phyloP scores from a whole-genome alignment of 1,284 basidiomycete species.

The Rhodotorula sp. region DNA sequence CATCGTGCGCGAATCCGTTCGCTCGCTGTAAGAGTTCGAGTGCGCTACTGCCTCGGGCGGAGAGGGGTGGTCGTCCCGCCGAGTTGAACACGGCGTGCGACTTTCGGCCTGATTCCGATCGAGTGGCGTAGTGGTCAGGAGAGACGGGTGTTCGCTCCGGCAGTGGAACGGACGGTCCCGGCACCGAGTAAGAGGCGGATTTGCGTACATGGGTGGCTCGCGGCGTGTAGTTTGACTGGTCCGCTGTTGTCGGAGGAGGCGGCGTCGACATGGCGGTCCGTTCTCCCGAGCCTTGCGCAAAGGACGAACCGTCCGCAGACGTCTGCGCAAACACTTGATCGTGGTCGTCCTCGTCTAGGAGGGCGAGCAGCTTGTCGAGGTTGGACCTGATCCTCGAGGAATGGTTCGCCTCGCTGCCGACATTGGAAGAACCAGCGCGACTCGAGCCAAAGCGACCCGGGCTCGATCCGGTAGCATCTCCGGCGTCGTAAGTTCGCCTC shows the following conservation, averaged over 20 bases:
- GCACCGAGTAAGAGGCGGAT: too few species aligned
- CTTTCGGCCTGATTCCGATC: too few species aligned
- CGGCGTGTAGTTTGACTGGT: too few species aligned
- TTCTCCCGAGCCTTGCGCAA: too few species aligned
- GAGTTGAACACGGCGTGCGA: too few species aligned
- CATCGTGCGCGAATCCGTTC: not conserved
- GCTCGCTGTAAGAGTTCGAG: constrained; percentile 5
- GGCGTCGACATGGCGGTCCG: not conserved
- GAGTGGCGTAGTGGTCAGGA: too few species aligned
- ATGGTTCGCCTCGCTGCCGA: not conserved
- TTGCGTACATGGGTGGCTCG: too few species aligned
- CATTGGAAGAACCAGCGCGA: not conserved
- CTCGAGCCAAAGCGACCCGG: constrained; percentile 4
- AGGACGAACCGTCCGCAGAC: not conserved
- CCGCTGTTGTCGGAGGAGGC: not conserved
- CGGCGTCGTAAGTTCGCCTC: not conserved
- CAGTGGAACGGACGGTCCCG: too few species aligned
- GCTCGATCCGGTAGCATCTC: not conserved
- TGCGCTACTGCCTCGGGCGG: not conserved
- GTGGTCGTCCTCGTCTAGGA: constrained; percentile 26
- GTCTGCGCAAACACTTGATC: not conserved
- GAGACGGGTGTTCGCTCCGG: too few species aligned
- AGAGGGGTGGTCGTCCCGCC: not conserved
- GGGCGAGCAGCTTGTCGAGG: constrained; percentile 26
- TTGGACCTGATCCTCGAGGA: not conserved